These are phyloP conservation scores for Colletotrichum tanaceti DNA, from an alignment of 2,329 filamentous ascomycete species.

Conservation along the genomic window DNA sequence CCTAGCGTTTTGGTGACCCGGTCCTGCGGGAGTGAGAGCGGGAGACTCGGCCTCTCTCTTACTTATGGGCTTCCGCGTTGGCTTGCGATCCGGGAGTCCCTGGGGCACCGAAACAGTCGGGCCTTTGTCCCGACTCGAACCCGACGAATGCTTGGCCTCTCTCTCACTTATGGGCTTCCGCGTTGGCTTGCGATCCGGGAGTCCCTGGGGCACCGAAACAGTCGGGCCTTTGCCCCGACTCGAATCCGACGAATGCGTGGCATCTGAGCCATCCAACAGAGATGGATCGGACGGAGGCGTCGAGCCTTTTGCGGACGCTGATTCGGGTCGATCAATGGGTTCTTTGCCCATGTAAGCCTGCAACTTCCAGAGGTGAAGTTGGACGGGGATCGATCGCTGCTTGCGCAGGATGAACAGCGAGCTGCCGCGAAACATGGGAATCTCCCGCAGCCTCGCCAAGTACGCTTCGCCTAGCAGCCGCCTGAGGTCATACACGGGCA, in stretches of 20 bases:
- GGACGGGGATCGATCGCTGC: conserved; percentile 55
- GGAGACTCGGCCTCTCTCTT: neutral
- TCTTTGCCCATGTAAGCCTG: conserved; percentile 61
- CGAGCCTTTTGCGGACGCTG: neutral
- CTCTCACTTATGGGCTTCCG: neutral
- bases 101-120: too few relatives aligned
- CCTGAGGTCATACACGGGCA: conserved; percentile 65
- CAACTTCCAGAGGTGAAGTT: conserved; percentile 67
- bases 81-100: neutral
- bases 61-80: too few relatives aligned
- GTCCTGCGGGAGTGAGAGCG: too few relatives aligned
- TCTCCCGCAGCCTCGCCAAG: conserved; percentile 50
- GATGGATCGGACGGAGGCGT: neutral
- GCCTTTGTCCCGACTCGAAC: neutral
- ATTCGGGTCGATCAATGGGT: too few relatives aligned
- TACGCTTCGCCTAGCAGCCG: conserved; percentile 63
- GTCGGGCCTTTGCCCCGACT: neutral
- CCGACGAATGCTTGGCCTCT: too few relatives aligned
- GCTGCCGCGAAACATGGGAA: conserved; percentile 42
- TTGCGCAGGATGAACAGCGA: conserved; percentile 55
- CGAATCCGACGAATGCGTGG: too few relatives aligned
- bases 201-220: neutral
- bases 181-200: neutral
- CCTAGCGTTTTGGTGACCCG: neutral
- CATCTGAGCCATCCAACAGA: neutral